Evolutionary conservation across 805 yeast genomes (phyloP).

Genomic region (Lipomyces kockii): DNA sequence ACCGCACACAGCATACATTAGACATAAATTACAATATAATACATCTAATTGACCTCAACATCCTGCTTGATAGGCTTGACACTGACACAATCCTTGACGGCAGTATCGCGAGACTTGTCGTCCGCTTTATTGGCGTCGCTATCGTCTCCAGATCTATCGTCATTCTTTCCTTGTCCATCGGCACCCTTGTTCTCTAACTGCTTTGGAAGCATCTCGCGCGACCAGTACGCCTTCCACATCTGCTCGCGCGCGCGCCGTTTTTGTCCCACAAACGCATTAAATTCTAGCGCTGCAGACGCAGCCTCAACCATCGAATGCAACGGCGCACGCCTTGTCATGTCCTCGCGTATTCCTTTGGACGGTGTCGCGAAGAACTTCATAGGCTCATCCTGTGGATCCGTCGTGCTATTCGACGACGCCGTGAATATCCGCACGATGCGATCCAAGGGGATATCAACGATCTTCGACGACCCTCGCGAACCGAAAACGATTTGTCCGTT

Average conservation of each 20-base stretch:
- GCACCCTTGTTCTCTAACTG: neutral
- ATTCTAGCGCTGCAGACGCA: conserved; percentile 39
- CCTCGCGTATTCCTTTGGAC: conserved; percentile 19
- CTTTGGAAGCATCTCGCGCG: neutral
- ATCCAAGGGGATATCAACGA: conserved; percentile 22
- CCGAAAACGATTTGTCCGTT: conserved; percentile 32
- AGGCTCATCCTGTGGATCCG: conserved; percentile 31
- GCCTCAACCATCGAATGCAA: conserved; percentile 36
- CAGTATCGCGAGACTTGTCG: neutral
- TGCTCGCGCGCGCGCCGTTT: conserved; percentile 42
- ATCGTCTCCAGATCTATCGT: neutral
- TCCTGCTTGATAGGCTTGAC: neutral
- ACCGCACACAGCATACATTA: neutral
- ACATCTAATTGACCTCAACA: neutral
- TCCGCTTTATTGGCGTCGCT: neutral
- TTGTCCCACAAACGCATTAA: conserved; percentile 40
- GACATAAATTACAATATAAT: neutral
- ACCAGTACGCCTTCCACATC: conserved; percentile 47
- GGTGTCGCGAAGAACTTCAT: conserved; percentile 26
- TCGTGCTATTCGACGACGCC: conserved; percentile 12
- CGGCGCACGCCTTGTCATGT: conserved; percentile 22
- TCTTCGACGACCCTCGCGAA: conserved; percentile 19
- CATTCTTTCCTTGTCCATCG: neutral
- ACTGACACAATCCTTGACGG: neutral
- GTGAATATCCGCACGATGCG: conserved; percentile 22